Percentiles rank a stretch among this genome's conserved stretches.
Evolutionary conservation across 108 stramenopile genomes (phyloP).

Genomic region (Skeletonema potamos): DNA sequence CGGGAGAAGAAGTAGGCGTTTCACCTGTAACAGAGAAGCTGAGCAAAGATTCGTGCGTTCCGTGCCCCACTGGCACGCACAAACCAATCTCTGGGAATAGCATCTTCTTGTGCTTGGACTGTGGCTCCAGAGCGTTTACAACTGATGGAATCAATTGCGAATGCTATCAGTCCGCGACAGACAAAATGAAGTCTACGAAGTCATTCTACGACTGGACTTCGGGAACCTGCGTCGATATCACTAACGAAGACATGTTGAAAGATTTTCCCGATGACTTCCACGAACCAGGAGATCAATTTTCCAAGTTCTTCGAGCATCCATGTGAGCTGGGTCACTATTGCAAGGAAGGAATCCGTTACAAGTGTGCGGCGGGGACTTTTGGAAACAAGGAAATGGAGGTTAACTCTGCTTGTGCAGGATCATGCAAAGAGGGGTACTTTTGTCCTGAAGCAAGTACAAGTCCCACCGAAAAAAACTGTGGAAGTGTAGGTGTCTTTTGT

Average conservation of each 20-base stretch:
- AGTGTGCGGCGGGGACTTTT: constrained; percentile 26
- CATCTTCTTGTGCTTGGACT: constrained; percentile 11
- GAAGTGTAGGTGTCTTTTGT: constrained; percentile 33
- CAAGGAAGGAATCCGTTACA: constrained; percentile 21
- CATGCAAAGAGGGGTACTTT: constrained; percentile 24
- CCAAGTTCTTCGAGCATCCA: constrained; percentile 10
- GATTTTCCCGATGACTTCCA: constrained; percentile 15
- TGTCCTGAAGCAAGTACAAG: constrained; percentile 31
- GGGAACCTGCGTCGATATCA: constrained; percentile 6
- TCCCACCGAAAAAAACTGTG: constrained; percentile 31
- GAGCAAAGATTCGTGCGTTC: constrained; percentile 10
- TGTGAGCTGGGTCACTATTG: constrained; percentile 33
- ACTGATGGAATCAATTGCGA: constrained; percentile 25
- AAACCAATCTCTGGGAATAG: constrained; percentile 24
- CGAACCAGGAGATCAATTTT: constrained; percentile 21
- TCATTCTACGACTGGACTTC: constrained; percentile 20
- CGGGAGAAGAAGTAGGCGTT: not conserved
- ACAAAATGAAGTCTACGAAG: constrained; percentile 1
- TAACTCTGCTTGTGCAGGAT: constrained; percentile 10
- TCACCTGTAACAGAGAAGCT: constrained; percentile 10
- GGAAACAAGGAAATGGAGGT: constrained; percentile 24
- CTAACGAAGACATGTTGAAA: not conserved
- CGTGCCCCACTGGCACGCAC: constrained; percentile 28
- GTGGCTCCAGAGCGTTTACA: constrained; percentile 32
- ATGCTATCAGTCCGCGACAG: constrained; percentile 41